Base-by-base conservation (phyloP, 495 filamentous ascomycete species). In the Penicillium steckii region DNA sequence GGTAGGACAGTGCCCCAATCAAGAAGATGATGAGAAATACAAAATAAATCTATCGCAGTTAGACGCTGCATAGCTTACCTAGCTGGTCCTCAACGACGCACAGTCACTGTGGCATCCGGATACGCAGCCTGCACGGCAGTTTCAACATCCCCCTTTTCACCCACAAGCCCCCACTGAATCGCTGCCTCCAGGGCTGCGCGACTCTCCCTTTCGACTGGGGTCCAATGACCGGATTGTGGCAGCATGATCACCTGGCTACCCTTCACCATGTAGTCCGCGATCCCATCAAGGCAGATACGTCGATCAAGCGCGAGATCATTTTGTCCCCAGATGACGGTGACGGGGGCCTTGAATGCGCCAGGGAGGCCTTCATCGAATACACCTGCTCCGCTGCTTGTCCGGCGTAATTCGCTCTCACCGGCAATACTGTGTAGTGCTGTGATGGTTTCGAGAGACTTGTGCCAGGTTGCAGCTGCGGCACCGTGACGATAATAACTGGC, bases 291-390 rank as follows among this genome's bases (percentile, higher is more conserved):
- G 40, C 70, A 73, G 18, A 78, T 55, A n/a, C 60, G 61, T 19
- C 48, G 56, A 29, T 71, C 62, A 10, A 76, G 55, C 13, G 72
- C 72, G 35, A 60, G 38, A 52, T 83, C 80, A 21, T 71, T 53
- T 57, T 71, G 56, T n/a, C 81, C 80, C 69, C 76, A 79, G 21
- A 83, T 49, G n/a, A 83, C 53, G 15, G 80, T 83, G 6, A 76
- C 65, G 22, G 62, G 68, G 21, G 74, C 72, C 45, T 76, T 78
- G 22, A 84, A 48, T 8, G 66, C 59, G 0, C 79, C 76, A 4
- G 63, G 52, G 5, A 72, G 67, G 0, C 70, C 70, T 13, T 79
- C 72, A 19, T 79, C 71, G 46, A 80, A 77, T 12, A 82, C 44
- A 1, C 71, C 72, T 1, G 64, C 61, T 21, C 71, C 72, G 50